Percentiles rank a stretch among this genome's conserved stretches.
Conservation (phyloP, 306 rosid species). For the Parietaria judaica region DNA sequence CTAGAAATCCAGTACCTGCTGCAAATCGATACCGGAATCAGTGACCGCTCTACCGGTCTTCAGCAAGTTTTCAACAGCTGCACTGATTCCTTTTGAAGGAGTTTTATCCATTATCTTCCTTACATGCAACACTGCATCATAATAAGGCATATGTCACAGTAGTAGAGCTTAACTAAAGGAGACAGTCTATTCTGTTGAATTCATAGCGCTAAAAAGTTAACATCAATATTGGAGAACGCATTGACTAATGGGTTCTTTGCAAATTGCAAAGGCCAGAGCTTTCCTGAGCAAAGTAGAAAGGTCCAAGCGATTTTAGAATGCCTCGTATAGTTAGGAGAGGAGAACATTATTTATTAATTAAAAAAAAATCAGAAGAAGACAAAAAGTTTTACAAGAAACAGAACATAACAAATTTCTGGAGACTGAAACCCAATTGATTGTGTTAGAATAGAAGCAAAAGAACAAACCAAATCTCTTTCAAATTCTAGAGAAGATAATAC, state of each 20-base stretch:
- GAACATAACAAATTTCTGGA: no score
- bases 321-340: no score
- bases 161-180: neutral
- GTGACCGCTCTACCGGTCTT: conserved; percentile 68
- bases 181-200: neutral
- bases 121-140: conserved; percentile 41
- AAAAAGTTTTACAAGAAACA: no score
- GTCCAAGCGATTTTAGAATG: no score
- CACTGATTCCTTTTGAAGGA: conserved; percentile 37
- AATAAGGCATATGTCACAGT: neutral
- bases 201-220: neutral
- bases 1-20: conserved; percentile 60
- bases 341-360: no score
- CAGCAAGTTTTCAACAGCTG: conserved; percentile 64
- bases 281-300: no score
- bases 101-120: conserved; percentile 61
- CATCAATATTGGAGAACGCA: neutral
- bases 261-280: neutral
- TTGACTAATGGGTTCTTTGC: neutral
- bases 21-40: conserved; percentile 68
- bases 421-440: no score
- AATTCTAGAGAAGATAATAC: no score
- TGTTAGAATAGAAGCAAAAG: no score
- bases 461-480: no score
- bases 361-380: no score